Evolutionary conservation across 192 early-diverging fungal genomes (phyloP).

Genomic region (Linnemannia schmuckeri): DNA sequence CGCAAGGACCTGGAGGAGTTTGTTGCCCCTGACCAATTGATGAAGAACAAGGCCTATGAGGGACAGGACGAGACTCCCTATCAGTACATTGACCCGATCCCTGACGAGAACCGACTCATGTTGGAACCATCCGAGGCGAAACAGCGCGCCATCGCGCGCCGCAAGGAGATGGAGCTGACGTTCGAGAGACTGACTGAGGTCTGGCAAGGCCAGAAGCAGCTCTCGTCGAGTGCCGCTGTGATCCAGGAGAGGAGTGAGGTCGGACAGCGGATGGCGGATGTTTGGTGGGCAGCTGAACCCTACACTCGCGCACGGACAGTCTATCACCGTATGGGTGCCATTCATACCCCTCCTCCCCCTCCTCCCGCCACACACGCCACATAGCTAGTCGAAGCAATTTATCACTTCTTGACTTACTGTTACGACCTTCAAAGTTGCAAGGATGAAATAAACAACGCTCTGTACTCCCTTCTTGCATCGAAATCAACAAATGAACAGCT

Average conservation of each 20-base stretch:
- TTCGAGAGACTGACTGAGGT: conserved; percentile 52
- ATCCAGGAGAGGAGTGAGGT: conserved; percentile 50
- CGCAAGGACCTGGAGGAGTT: conserved; percentile 71
- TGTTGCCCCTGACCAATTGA: conserved; percentile 61
- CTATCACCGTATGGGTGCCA: conserved; percentile 41
- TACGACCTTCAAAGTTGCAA: too few species aligned
- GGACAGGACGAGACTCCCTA: conserved; percentile 38
- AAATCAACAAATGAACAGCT: too few species aligned
- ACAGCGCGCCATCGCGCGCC: conserved; percentile 17
- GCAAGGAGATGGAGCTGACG: conserved; percentile 49
- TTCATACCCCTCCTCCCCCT: not conserved
- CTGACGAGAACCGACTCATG: conserved; percentile 22
- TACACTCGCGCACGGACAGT: conserved; percentile 43
- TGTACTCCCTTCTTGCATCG: not conserved
- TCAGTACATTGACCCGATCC: conserved; percentile 12
- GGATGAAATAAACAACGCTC: not conserved
- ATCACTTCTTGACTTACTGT: not conserved
- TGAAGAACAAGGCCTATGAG: conserved; percentile 31
- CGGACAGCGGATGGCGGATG: conserved; percentile 34
- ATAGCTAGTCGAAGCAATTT: not conserved
- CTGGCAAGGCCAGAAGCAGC: conserved; percentile 54
- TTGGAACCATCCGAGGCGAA: conserved; percentile 36
- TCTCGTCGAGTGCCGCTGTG: conserved; percentile 39
- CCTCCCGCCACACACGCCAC: not conserved
- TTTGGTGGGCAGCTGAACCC: conserved; percentile 41